phyloP scores from a whole-genome alignment of 768 basidiomycete species.

The Termitomyces sp. region DNA sequence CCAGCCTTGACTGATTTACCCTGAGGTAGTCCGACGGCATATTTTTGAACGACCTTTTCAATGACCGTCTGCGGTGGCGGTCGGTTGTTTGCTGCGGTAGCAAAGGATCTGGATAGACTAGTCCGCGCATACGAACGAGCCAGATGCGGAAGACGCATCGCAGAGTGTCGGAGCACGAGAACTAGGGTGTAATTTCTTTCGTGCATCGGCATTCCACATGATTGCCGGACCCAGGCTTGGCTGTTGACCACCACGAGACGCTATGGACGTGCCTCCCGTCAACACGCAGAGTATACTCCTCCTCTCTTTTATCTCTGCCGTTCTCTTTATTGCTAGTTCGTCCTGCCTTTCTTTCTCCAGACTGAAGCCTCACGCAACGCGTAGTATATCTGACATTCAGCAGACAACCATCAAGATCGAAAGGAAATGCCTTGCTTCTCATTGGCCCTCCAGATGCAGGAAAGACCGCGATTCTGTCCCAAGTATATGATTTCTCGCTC shows the following conservation, averaged over 20 bases:
- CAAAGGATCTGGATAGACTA: constrained; percentile 18
- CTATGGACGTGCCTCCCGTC: neutral
- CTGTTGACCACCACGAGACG: neutral
- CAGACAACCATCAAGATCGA: constrained; percentile 37
- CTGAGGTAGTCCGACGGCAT: constrained; percentile 83
- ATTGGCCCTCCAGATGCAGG: constrained; percentile 73
- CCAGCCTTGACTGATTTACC: constrained; percentile 84
- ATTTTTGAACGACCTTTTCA: constrained; percentile 97
- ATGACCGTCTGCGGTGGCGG: constrained; percentile 78
- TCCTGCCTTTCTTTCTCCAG: neutral
- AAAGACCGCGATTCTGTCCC: constrained; percentile 73
- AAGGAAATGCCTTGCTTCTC: constrained; percentile 64
- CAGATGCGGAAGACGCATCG: constrained; percentile 17
- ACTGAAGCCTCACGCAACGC: neutral
- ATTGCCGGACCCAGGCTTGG: neutral
- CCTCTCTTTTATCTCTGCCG: constrained; percentile 10
- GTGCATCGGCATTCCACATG: neutral
- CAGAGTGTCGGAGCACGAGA: neutral
- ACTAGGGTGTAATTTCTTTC: neutral
- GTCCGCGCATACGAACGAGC: constrained; percentile 3
- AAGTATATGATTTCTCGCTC: constrained; percentile 36
- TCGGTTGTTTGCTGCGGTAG: constrained; percentile 20
- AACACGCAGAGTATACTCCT: constrained; percentile 1
- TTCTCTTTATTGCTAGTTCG: constrained; percentile 8
- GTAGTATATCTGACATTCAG: constrained; percentile 41